These are phyloP conservation scores for Neurospora sp. DNA, from an alignment of 2,329 filamentous ascomycete species.

Conservation along the genomic window DNA sequence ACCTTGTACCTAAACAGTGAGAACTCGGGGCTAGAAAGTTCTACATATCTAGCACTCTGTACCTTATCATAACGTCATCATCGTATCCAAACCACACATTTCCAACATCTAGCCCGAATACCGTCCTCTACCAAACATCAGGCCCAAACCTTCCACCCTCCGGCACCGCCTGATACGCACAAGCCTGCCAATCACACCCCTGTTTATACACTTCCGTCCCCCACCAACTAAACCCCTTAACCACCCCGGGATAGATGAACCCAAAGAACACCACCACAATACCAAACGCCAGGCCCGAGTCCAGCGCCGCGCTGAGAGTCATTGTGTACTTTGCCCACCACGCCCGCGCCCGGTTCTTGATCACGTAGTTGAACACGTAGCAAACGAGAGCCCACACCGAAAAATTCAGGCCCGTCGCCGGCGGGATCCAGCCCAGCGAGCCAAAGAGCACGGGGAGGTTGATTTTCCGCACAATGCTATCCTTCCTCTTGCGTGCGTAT, in stretches of 20 bases:
- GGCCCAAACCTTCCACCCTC: conserved; percentile 60
- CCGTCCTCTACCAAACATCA: conserved; percentile 39
- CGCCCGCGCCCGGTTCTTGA: conserved; percentile 56
- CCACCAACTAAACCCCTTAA: conserved; percentile 73
- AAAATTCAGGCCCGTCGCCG: conserved; percentile 79
- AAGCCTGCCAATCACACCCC: conserved; percentile 79
- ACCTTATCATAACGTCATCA: background rate
- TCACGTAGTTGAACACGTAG: conserved; percentile 71
- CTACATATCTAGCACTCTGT: background rate
- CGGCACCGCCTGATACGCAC: conserved; percentile 55
- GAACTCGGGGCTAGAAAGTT: background rate
- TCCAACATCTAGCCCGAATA: background rate
- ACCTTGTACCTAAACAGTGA: background rate
- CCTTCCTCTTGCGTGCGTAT: conserved; percentile 49
- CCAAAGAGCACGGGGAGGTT: conserved; percentile 79
- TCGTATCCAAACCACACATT: background rate
- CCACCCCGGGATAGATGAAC: conserved; percentile 72
- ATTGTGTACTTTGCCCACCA: conserved; percentile 94
- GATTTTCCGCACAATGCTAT: conserved; percentile 62
- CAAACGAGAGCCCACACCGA: conserved; percentile 80
- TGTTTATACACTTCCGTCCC: conserved; percentile 77
- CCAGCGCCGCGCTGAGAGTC: conserved; percentile 74
- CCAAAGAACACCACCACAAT: conserved; percentile 80
- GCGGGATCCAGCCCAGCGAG: conserved; percentile 76
- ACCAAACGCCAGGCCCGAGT: conserved; percentile 73